Percentiles rank a stretch among this genome's conserved stretches.
phyloP scores from a whole-genome alignment of 371 early-diverging fungal genomes.

The Coemansia sp. region DNA sequence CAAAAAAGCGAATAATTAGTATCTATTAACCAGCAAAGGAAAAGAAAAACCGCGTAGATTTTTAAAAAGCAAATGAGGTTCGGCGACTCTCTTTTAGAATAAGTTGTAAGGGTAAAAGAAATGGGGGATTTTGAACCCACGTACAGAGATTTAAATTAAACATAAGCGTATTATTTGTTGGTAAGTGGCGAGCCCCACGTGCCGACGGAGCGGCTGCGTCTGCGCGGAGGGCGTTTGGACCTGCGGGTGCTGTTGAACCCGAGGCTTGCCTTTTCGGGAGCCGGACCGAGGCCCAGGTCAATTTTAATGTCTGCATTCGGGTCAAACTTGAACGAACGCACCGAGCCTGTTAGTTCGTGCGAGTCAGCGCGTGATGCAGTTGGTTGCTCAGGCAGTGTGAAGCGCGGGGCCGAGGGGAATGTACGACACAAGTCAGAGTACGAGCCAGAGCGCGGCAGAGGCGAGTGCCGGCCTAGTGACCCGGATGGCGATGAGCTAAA shows the following conservation, averaged over 20 bases:
- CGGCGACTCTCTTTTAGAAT: neutral
- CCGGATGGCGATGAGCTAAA: slow-evolving; percentile 5
- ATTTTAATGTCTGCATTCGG: slow-evolving; percentile 22
- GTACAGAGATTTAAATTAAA: neutral
- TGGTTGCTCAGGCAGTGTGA: neutral
- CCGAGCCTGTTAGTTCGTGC: neutral
- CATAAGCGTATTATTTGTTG: neutral
- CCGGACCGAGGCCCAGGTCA: slow-evolving; percentile 3
- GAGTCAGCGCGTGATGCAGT: neutral
- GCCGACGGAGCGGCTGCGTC: slow-evolving; percentile 41
- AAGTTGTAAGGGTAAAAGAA: neutral
- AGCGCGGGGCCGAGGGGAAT: slow-evolving; percentile 4
- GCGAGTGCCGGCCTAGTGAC: slow-evolving; percentile 36
- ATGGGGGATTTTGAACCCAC: neutral
- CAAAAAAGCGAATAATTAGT: neutral
- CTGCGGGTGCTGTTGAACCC: slow-evolving; percentile 9
- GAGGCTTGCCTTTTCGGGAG: neutral
- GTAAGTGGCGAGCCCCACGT: slow-evolving; percentile 21
- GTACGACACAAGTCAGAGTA: slow-evolving; percentile 27
- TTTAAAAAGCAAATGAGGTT: neutral
- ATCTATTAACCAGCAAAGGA: neutral
- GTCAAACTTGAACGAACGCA: slow-evolving; percentile 10
- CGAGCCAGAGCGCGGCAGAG: slow-evolving; percentile 29
- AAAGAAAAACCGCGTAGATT: neutral
- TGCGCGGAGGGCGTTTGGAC: slow-evolving; percentile 13